These are phyloP conservation scores for Trichoderma cornu-damae DNA, from an alignment of 2,329 filamentous ascomycete genomes.

Conservation along the genomic window DNA sequence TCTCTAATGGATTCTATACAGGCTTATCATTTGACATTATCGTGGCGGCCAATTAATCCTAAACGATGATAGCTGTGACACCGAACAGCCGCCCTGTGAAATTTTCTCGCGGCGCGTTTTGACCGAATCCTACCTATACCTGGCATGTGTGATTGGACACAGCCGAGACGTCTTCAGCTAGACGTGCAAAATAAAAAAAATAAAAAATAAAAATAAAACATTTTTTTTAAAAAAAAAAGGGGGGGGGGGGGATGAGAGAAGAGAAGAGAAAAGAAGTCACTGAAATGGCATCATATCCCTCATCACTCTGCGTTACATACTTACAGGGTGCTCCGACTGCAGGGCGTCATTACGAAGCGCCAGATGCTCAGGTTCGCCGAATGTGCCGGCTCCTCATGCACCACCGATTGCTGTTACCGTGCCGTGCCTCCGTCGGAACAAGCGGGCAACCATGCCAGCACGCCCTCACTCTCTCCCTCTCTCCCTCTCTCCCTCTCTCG, in stretches of 20 bases:
- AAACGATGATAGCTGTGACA: not conserved
- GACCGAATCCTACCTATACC: not conserved
- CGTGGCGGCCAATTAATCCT: not conserved
- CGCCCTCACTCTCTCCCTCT: too few relatives aligned
- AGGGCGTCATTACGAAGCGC: not conserved
- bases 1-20: too few relatives aligned
- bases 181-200: too few relatives aligned
- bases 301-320: too few relatives aligned
- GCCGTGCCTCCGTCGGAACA: conserved; percentile 1
- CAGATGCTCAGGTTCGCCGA: conserved; percentile 8
- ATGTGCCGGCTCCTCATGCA: conserved; percentile 5
- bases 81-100: not conserved
- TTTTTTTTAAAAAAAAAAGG: too few relatives aligned
- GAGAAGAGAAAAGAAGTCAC: too few relatives aligned
- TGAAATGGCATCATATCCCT: not conserved
- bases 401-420: conserved; percentile 1
- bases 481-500: too few relatives aligned
- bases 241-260: too few relatives aligned
- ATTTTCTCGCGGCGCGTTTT: not conserved
- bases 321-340: not conserved
- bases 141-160: not conserved
- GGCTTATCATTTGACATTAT: not conserved
- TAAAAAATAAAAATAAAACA: too few relatives aligned
- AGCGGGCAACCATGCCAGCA: not conserved
- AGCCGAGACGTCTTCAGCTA: not conserved